phyloP scores from a whole-genome alignment of 1,284 basidiomycete genomes.

The Marasmius sp. region DNA sequence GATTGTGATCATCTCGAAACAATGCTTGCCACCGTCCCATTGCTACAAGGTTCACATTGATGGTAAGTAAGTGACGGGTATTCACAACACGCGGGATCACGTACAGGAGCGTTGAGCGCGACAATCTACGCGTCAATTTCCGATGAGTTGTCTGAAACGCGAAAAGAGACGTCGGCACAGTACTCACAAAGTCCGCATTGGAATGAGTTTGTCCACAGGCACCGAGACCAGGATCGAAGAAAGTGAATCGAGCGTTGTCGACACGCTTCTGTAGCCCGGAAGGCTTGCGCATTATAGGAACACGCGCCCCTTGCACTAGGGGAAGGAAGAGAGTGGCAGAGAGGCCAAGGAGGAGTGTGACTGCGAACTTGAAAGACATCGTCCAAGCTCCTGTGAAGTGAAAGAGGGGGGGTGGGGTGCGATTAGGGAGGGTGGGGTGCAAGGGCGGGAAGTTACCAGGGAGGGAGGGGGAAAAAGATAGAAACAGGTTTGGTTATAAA shows the following conservation, averaged over 20 bases:
- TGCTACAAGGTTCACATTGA: slow-evolving; percentile 31
- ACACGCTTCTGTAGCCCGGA: slow-evolving; percentile 31
- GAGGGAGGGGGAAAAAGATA: background rate
- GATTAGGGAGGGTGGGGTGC: background rate
- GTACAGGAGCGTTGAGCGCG: slow-evolving; percentile 39
- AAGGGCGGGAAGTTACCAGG: background rate
- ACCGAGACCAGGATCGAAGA: slow-evolving; percentile 56
- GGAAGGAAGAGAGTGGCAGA: background rate
- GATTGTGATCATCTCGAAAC: slow-evolving; percentile 70
- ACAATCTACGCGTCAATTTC: slow-evolving; percentile 35
- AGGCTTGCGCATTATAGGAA: background rate
- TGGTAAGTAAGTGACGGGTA: background rate
- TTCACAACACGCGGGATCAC: slow-evolving; percentile 15
- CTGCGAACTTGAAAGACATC: background rate
- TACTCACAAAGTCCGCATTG: slow-evolving; percentile 33
- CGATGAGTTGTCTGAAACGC: background rate
- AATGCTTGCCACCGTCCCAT: slow-evolving; percentile 55
- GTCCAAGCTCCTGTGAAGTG: background rate
- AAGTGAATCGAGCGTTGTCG: slow-evolving; percentile 39
- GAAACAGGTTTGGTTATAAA: background rate
- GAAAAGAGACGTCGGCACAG: background rate
- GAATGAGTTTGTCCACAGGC: slow-evolving; percentile 37
- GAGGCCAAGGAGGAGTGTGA: background rate
- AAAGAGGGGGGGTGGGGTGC: too few relatives aligned
- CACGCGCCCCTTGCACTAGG: background rate